Percentiles rank a stretch among this genome's conserved stretches.
Conservation (phyloP, 805 yeast species). For the Wickerhamia fluorescens region DNA sequence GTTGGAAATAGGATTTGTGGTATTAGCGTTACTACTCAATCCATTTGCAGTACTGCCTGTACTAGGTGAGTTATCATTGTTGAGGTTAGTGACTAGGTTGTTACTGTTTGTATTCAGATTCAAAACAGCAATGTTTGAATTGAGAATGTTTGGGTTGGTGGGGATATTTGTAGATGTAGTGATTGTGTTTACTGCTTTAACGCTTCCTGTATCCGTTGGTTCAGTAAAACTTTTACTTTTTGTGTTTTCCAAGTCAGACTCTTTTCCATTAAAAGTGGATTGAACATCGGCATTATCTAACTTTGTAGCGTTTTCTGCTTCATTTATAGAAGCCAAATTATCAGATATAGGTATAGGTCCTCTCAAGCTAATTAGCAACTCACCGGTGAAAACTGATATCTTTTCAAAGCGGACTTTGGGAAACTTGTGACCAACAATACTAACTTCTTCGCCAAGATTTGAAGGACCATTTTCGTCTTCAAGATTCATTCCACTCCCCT, state of each 20-base stretch:
- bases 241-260: not conserved
- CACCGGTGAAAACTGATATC: conserved; percentile 84
- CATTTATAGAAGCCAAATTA: conserved; percentile 1
- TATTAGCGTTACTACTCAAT: not conserved
- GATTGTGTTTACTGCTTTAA: not conserved
- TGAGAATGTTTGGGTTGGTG: not conserved
- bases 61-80: not conserved
- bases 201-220: not conserved
- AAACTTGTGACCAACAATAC: conserved; percentile 79
- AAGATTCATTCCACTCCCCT: conserved; percentile 14
- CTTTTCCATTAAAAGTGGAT: not conserved
- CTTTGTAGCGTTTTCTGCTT: conserved; percentile 1
- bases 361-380: conserved; percentile 62
- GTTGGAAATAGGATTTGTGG: not conserved
- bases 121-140: not conserved
- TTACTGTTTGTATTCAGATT: not conserved
- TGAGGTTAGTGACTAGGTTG: no score
- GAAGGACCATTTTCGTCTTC: conserved; percentile 33
- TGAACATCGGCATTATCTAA: not conserved
- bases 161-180: not conserved
- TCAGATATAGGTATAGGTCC: conserved; percentile 39
- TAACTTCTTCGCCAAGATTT: conserved; percentile 87
- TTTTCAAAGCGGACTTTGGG: conserved; percentile 82
- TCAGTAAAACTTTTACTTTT: conserved; percentile 1
- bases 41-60: not conserved